Evolutionary conservation across 345 rosid genomes (phyloP), one percentile per base, ranked within the genome.

Genomic region (Crucihimalaya himalaica): DNA sequence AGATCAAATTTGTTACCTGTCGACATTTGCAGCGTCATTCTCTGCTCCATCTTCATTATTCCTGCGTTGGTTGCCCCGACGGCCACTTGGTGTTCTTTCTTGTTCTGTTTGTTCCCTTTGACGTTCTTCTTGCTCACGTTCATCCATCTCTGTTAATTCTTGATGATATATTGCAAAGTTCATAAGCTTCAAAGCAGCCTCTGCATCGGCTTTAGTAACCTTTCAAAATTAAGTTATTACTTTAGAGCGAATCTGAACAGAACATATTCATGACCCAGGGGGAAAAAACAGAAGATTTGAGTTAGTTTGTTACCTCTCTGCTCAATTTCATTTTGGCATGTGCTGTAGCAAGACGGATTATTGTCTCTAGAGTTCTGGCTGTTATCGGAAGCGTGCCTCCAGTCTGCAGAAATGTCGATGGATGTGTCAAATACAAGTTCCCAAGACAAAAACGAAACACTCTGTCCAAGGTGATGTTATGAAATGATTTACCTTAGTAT

Each of bases 341-440:
- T 68, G 99, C 98, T 15, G 99, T 92, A 16, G 99, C 91, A 68
- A 95, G 92, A 60, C 99, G 98, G 21, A 95, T 95, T 19, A 95
- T 90, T 76, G 99, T 95, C 84, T 95, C 99, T 70, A 95, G 77
- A 50, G 99, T 95, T 83, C 99, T 88, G 27, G 99, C 97, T 47
- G 99, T 95, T 48, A 95, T 92, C 9, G 98, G 98, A 79, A 95
- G 98, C 4, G 98, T 92, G 82, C 99, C 99, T 35, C 99, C 98
- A 53, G 96, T 92, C 99, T 95, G 64, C 83, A 79, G 64, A 76
- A 50, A 77, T 70, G 50, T 16, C 3, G 18, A 65, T 16, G 32
- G 40, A 21, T 45, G 20, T 42, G 40, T 64, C 54, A 71, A 58
- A 58, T 21, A 65, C 61, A 57, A 29, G 40, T 56, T 56, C 42